Evolutionary conservation across 139 green algal species (phyloP).

Genomic region (Choricystis sp.): DNA sequence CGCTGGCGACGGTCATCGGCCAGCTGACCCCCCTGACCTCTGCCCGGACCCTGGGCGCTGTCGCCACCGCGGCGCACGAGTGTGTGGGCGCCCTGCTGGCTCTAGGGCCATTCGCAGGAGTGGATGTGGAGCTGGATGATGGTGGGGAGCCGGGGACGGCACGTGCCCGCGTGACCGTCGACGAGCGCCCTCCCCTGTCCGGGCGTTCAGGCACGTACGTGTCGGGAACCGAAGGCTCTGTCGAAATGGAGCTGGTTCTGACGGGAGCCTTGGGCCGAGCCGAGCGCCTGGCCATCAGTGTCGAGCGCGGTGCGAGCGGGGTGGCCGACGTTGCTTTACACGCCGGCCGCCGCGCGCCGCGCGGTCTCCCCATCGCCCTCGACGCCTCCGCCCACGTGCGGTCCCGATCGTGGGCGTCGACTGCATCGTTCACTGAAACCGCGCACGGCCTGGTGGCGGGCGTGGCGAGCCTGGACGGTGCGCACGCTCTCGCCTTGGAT

Average conservation of each 20-base stretch:
- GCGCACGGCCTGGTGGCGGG: too few relatives aligned
- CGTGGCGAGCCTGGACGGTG: neutral
- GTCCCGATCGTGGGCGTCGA: neutral
- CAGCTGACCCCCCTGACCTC: too few relatives aligned
- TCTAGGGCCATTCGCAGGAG: neutral
- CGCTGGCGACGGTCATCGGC: too few relatives aligned
- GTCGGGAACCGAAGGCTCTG: neutral
- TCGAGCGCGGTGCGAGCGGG: neutral
- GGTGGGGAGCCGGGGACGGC: too few relatives aligned
- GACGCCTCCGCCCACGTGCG: neutral
- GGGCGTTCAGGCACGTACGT: neutral
- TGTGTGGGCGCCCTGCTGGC: too few relatives aligned
- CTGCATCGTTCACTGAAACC: neutral
- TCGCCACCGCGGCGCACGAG: too few relatives aligned
- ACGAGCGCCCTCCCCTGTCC: neutral
- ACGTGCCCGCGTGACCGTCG: too few relatives aligned
- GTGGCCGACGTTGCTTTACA: neutral
- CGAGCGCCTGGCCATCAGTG: neutral
- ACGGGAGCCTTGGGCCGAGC: neutral
- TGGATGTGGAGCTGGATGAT: neutral
- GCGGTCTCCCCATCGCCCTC: too few relatives aligned
- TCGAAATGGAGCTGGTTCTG: neutral
- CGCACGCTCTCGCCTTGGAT: neutral
- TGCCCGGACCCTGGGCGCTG: too few relatives aligned
- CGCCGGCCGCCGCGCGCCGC: too few relatives aligned